These are phyloP conservation scores for Cytospora chrysosperma DNA, from an alignment of 2,329 filamentous ascomycete genomes.

Conservation along the genomic window DNA sequence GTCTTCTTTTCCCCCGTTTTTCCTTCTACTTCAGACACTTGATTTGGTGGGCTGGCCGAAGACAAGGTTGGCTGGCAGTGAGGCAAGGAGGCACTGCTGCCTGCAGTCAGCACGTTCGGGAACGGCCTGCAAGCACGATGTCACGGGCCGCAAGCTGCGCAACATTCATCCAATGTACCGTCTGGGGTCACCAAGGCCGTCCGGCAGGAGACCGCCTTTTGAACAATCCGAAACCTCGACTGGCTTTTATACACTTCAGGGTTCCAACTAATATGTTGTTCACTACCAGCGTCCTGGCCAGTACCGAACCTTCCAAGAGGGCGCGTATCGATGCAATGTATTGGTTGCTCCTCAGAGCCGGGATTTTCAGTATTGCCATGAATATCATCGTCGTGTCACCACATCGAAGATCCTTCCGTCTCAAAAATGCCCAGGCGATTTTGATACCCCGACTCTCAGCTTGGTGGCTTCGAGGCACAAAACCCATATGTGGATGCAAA, in stretches of 20 bases:
- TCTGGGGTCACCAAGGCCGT: not conserved
- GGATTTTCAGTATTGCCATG: not conserved
- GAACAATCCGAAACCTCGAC: not conserved
- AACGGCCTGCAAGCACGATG: not conserved
- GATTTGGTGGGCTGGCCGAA: not conserved
- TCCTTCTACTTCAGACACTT: not conserved
- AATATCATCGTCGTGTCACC: not conserved
- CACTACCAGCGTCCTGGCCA: too few species aligned
- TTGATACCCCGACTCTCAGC: not conserved
- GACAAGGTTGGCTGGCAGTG: too few species aligned
- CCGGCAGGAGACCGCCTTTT: conserved; percentile 5
- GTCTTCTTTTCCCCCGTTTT: too few species aligned
- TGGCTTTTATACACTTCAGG: conserved; percentile 23
- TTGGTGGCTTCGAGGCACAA: not conserved
- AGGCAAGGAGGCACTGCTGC: conserved; percentile 2
- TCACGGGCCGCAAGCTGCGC: not conserved
- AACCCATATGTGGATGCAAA: not conserved
- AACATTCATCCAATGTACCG: too few species aligned
- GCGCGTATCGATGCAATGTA: not conserved
- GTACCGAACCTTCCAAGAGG: not conserved
- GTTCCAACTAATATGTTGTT: not conserved
- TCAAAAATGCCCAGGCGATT: not conserved
- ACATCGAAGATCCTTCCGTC: not conserved
- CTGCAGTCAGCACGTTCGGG: not conserved
- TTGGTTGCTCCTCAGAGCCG: not conserved